These are phyloP conservation scores for Pichia inconspicua DNA, from an alignment of 1,139 yeast genomes.

Conservation along the genomic window DNA sequence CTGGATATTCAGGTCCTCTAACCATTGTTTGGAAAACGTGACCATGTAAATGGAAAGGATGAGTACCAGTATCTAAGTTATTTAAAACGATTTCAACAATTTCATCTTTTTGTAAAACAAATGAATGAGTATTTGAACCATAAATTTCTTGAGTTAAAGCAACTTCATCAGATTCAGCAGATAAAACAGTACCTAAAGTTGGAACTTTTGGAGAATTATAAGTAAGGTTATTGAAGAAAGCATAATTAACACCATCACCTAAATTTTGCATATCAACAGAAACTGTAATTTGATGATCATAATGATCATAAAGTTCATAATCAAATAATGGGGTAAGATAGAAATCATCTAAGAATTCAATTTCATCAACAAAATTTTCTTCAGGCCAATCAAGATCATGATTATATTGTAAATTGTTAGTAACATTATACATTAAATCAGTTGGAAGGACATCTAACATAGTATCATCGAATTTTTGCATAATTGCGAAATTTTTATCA, in stretches of 20 bases:
- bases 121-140: constrained; percentile 72
- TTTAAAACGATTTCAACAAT: constrained; percentile 65
- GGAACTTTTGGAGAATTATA: constrained; percentile 79
- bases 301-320: constrained; percentile 47
- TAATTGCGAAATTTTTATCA: constrained; percentile 62
- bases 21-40: constrained; percentile 69
- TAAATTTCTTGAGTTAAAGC: constrained; percentile 54
- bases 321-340: constrained; percentile 49
- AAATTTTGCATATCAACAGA: constrained; percentile 74
- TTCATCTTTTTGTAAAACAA: constrained; percentile 63
- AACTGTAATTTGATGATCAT: constrained; percentile 58
- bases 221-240: constrained; percentile 81
- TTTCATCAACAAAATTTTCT: constrained; percentile 39
- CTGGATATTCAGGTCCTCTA: constrained; percentile 39
- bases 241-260: constrained; percentile 77
- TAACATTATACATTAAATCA: constrained; percentile 57
- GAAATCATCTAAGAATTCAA: constrained; percentile 53
- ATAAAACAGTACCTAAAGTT: constrained; percentile 62
- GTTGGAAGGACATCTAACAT: constrained; percentile 71
- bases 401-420: constrained; percentile 64
- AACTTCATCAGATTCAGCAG: constrained; percentile 45
- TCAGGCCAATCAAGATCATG: constrained; percentile 37
- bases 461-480: constrained; percentile 65
- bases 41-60: constrained; percentile 93
- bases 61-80: constrained; percentile 74